Percentiles rank a stretch among this genome's conserved stretches.
Evolutionary conservation across 2,329 filamentous ascomycete species (phyloP).

Genomic region (Pseudocercospora musae): DNA sequence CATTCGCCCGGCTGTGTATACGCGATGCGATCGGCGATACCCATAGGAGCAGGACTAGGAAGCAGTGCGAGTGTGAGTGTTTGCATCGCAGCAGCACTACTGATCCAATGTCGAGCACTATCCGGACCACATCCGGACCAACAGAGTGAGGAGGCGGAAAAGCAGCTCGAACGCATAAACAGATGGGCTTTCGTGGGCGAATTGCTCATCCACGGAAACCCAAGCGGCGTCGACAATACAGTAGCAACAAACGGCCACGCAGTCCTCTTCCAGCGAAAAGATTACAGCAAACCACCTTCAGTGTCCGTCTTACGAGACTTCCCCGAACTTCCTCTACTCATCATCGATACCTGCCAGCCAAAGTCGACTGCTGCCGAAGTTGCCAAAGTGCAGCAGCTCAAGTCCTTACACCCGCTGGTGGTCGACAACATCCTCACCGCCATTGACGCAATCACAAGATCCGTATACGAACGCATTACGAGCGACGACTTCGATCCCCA

Average conservation of each 20-base stretch:
- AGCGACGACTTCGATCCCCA: conserved; percentile 64
- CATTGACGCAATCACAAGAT: conserved; percentile 70
- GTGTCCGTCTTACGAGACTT: conserved; percentile 81
- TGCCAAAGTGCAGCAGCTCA: conserved; percentile 75
- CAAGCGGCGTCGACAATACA: conserved; percentile 95
- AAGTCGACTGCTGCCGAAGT: conserved; percentile 86
- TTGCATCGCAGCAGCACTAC: conserved; percentile 77
- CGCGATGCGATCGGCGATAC: conserved; percentile 88
- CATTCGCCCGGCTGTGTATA: conserved; percentile 80
- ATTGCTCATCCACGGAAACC: conserved; percentile 96
- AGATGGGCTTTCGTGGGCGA: conserved; percentile 96
- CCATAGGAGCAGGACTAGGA: conserved; percentile 84
- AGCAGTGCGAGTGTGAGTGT: conserved; percentile 94
- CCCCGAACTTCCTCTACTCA: conserved; percentile 82
- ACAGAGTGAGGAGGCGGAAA: conserved; percentile 76
- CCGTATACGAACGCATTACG: conserved; percentile 53
- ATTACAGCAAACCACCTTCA: conserved; percentile 67
- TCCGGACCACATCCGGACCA: conserved; percentile 91
- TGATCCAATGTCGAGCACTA: conserved; percentile 78
- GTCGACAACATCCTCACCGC: conserved; percentile 78
- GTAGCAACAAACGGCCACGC: conserved; percentile 92
- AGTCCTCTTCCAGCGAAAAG: conserved; percentile 79
- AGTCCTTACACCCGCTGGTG: conserved; percentile 68
- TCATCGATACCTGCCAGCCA: conserved; percentile 84
- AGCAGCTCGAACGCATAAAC: conserved; percentile 94